phyloP scores from a whole-genome alignment of 176 grass and related monocot species.

The Rhynchospora breviuscula region DNA sequence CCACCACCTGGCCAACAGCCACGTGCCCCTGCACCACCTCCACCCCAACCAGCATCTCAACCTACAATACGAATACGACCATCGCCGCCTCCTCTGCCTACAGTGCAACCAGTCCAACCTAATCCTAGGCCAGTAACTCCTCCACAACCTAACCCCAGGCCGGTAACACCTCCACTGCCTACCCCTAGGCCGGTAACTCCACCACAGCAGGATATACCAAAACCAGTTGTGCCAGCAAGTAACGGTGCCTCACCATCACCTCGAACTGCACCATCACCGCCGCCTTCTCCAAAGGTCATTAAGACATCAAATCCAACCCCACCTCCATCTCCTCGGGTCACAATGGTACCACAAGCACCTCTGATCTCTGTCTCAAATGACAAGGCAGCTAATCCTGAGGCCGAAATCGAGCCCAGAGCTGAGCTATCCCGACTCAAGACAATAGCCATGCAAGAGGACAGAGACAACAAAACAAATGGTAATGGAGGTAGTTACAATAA shows the following conservation, averaged over 20 bases:
- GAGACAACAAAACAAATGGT: not conserved
- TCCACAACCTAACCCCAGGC: not conserved
- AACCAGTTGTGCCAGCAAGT: not conserved
- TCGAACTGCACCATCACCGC: not conserved
- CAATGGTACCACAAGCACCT: not conserved
- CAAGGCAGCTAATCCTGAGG: slow-evolving; percentile 19
- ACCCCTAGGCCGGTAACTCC: not conserved
- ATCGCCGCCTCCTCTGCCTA: not conserved
- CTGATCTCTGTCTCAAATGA: not conserved
- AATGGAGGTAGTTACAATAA: not conserved
- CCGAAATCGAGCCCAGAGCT: not conserved
- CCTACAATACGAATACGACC: not conserved
- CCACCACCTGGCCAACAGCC: not conserved
- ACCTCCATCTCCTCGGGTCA: slow-evolving; percentile 5
- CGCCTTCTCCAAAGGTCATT: slow-evolving; percentile 28
- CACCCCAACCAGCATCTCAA: not conserved
- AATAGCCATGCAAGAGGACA: not conserved
- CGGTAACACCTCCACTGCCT: not conserved
- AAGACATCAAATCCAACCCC: slow-evolving; percentile 29
- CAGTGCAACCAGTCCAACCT: not conserved
- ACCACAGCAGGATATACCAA: not conserved
- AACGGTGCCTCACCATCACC: not conserved
- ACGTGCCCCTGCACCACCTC: not conserved
- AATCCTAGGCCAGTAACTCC: not conserved
- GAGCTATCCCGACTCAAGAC: not conserved